Evolutionary conservation across 2,329 filamentous ascomycete genomes (phyloP), one percentile per base, ranked within the genome.

Genomic region (Fonsecaea nubica): DNA sequence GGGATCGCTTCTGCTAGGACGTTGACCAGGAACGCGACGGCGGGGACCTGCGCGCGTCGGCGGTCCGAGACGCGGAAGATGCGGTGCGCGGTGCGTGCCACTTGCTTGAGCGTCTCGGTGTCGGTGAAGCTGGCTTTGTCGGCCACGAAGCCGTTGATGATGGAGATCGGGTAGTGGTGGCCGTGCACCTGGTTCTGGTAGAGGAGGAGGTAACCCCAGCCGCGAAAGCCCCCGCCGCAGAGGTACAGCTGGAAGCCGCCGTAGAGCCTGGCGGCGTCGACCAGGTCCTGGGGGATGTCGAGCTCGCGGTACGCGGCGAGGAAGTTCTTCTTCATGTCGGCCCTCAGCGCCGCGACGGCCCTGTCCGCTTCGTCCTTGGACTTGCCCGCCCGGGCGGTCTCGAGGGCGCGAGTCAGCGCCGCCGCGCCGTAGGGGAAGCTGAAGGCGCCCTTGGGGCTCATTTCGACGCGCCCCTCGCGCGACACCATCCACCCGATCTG

Each of bases 161-260:
- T 89, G 0, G 92, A 87, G 36, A 97, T 90, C 0, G 93, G 93
- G 76, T 96, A 97, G 0, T 92, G 92, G 63, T 85, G 82, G 0
- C 92, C 92, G 63, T 85, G 82, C 54, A 92, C 85, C 9, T 83
- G 78, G 72, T 93, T 90, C 71, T 87, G 85, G 75, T 90, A 88
- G 89, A 96, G 92, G 58, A 97, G 84, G 75, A 96, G 88, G 77
- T 92, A 95, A 8, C 93, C 93, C 83, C 95, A 97, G 15, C 93
- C 93, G 50, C 93, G 84, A 75, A 97, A 96, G 0, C 93, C 93
- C 21, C 93, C 93, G 53, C 93, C 93, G 68, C 91, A 96, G 65
- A 97, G 87, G 76, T 93, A 97, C 5, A 97, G 82, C 50, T 90
- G 87, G 66, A 92, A 83, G 4, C 85, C 85, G 1, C 81, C 82